phyloP scores from a whole-genome alignment of 441 rosid genomes.

The Raphanus hybrid region DNA sequence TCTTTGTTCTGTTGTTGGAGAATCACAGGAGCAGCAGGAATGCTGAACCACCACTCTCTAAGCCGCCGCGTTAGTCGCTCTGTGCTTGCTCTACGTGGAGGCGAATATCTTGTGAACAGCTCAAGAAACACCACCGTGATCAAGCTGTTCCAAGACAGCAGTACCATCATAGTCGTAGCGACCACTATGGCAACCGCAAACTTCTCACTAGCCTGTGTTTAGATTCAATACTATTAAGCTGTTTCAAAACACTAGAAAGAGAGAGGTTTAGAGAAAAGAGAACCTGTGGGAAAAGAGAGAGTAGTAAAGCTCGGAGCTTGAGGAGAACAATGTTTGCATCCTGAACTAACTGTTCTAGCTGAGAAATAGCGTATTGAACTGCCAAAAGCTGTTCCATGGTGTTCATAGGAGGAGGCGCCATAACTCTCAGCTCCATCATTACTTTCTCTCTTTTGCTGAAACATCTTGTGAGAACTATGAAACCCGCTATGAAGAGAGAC shows the following conservation, averaged over 20 bases:
- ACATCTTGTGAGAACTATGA: conserved; percentile 63
- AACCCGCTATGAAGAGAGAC: conserved; percentile 54
- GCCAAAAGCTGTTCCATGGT: conserved; percentile 96
- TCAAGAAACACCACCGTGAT: conserved; percentile 62
- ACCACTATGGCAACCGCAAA: conserved; percentile 57
- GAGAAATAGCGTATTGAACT: conserved; percentile 84
- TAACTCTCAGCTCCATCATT: conserved; percentile 62
- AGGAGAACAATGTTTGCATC: conserved; percentile 81
- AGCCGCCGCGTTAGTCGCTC: conserved; percentile 76
- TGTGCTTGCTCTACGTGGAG: conserved; percentile 63
- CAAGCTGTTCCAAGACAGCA: conserved; percentile 58
- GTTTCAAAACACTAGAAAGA: not conserved
- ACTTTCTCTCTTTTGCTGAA: conserved; percentile 53
- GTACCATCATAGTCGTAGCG: conserved; percentile 49
- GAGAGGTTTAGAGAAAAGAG: not conserved
- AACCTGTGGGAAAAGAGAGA: conserved; percentile 84
- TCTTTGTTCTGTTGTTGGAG: conserved; percentile 66
- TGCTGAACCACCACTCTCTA: conserved; percentile 96
- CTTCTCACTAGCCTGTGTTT: conserved; percentile 74
- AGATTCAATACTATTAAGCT: not conserved
- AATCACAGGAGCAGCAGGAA: conserved; percentile 86
- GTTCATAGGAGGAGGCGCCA: conserved; percentile 81
- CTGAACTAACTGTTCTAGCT: conserved; percentile 68
- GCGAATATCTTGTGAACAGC: conserved; percentile 76
- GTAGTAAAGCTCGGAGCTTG: conserved; percentile 75